Evolutionary conservation across 192 early-diverging fungal genomes (phyloP), one percentile per base, ranked within the genome.

Genomic region (Linnemannia hyalina): DNA sequence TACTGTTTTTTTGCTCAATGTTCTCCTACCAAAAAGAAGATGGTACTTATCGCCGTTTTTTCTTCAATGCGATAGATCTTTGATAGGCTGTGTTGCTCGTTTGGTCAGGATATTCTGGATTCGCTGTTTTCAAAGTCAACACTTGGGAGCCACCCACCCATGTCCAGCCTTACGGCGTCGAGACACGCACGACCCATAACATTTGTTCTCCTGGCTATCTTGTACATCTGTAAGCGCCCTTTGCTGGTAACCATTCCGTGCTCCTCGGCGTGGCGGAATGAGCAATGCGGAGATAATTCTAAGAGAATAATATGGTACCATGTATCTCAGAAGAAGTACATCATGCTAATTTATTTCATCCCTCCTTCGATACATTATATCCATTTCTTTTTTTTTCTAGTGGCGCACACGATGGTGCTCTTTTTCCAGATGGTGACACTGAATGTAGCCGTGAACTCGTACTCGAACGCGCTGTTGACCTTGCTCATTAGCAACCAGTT

Each of bases 371-470:
- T 73, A 41, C 60, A 54, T 65, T 65, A n/a, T 26, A n/a, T 46
- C 36, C 47, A 13, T 35, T 20, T 26, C 18, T 35, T 29, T 40
- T 63, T 3, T 38, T 36, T 38, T 35, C 20, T 76, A 94, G 92
- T 96, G 78, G 85, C 94, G 6, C 99, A 99, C 88, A 94, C 96
- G 35, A 92, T 98, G 73, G 94, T 98, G 38, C 89, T 99, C 26
- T 98, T 97, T 85, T 98, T 97, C 89, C 96, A 98, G 89, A 95
- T 97, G 85, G 97, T 99, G 80, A 97, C 98, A 11, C 91, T 99
- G 70, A 98, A 99, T 82, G 97, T 99, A 10, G 95, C 98, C 5
- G 95, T 99, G 79, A 99, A 99, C 88, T 97, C 95, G 20, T 98
- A 98, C 80, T 97, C 96, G 76, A 98, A 98, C 87, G 96, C 96